phyloP scores from a whole-genome alignment of 192 early-diverging fungal species.

The Glomus cerebriforme region DNA sequence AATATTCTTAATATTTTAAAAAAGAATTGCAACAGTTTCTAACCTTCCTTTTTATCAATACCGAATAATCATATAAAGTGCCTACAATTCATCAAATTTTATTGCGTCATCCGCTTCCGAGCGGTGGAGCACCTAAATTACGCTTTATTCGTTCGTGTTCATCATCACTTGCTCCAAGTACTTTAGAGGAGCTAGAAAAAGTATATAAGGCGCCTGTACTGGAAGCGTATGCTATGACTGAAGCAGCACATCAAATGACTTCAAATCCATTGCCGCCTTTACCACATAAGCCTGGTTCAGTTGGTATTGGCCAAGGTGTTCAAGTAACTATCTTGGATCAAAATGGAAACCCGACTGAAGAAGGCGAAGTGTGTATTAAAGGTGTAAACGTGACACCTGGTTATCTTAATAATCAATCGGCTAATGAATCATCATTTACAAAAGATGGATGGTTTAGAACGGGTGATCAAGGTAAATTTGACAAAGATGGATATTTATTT shows the following conservation, averaged over 20 bases:
- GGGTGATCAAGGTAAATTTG: constrained; percentile 80
- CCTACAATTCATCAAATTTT: constrained; percentile 89
- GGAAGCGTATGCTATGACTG: constrained; percentile 87
- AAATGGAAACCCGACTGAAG: constrained; percentile 49
- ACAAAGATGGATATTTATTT: constrained; percentile 74
- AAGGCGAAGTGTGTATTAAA: constrained; percentile 84
- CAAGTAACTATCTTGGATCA: constrained; percentile 70
- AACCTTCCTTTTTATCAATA: background rate
- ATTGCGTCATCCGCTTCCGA: constrained; percentile 49
- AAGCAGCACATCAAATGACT: constrained; percentile 88
- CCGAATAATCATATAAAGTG: constrained; percentile 38
- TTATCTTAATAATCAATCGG: constrained; percentile 71
- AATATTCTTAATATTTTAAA: background rate
- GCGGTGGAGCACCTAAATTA: constrained; percentile 50
- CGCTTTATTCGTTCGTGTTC: constrained; percentile 84
- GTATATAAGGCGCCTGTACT: constrained; percentile 71
- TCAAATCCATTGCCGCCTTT: constrained; percentile 74
- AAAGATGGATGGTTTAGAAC: constrained; percentile 78
- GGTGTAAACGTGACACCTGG: constrained; percentile 81
- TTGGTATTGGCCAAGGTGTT: constrained; percentile 76
- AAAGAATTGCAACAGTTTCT: background rate
- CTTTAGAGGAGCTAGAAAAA: constrained; percentile 66
- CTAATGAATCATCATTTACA: constrained; percentile 64
- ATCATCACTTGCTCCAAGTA: constrained; percentile 69
- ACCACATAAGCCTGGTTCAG: constrained; percentile 75